phyloP scores from a whole-genome alignment of 2,329 filamentous ascomycete genomes.

The Coniochaeta pulveracea region DNA sequence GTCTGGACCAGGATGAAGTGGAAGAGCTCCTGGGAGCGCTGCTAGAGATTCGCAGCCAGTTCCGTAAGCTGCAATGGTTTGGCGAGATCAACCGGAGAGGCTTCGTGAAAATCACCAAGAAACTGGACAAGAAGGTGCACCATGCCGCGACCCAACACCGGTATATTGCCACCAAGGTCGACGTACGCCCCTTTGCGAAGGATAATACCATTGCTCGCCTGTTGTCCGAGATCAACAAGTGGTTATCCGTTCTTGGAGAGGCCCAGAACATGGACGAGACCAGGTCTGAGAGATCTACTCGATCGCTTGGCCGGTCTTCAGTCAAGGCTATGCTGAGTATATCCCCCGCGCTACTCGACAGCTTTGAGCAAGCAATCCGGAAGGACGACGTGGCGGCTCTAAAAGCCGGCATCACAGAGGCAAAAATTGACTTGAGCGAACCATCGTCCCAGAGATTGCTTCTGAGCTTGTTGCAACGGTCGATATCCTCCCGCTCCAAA shows the following conservation, averaged over 20 bases:
- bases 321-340: constrained; percentile 67
- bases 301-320: constrained; percentile 66
- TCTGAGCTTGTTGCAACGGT: constrained; percentile 68
- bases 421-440: constrained; percentile 40
- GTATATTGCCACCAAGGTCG: constrained; percentile 85
- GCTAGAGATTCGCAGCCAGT: constrained; percentile 74
- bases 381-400: constrained; percentile 52
- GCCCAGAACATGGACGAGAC: constrained; percentile 66
- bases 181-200: constrained; percentile 77
- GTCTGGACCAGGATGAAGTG: constrained; percentile 76
- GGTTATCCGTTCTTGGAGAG: constrained; percentile 75
- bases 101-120: constrained; percentile 98
- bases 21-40: constrained; percentile 87
- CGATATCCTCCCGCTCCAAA: constrained; percentile 59
- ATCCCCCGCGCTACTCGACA: constrained; percentile 56
- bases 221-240: constrained; percentile 67
- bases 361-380: constrained; percentile 60
- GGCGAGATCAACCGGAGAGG: constrained; percentile 91
- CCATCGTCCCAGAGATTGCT: constrained; percentile 53
- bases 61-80: constrained; percentile 94
- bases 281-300: constrained; percentile 61
- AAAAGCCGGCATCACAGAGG: constrained; percentile 43
- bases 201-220: constrained; percentile 40
- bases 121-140: constrained; percentile 89
- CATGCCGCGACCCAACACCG: constrained; percentile 66